Evolutionary conservation across 371 early-diverging fungal species (phyloP).

Genomic region (Rhizopus microsporus): DNA sequence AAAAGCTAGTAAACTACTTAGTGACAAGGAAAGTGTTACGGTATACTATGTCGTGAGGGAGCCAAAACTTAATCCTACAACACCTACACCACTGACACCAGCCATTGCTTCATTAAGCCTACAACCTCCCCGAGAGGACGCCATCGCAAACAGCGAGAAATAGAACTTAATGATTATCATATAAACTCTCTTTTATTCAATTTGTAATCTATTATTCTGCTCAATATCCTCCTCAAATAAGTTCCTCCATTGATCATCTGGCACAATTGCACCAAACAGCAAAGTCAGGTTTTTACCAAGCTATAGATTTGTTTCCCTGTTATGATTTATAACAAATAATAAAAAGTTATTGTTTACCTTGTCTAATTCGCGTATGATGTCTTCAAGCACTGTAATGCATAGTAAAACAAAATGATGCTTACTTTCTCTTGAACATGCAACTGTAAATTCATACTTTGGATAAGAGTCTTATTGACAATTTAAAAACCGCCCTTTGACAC

Average conservation of each 20-base stretch:
- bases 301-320: constrained; percentile 12
- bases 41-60: constrained; percentile 30
- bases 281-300: constrained; percentile 40
- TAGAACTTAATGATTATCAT: too few relatives aligned
- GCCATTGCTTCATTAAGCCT: constrained; percentile 16
- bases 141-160: not conserved
- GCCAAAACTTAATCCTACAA: constrained; percentile 9
- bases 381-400: constrained; percentile 81
- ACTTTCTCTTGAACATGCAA: constrained; percentile 51
- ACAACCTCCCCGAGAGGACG: constrained; percentile 31
- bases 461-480: too few relatives aligned
- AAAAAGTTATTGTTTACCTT: constrained; percentile 31
- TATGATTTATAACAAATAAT: too few relatives aligned
- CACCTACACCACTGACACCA: constrained; percentile 6
- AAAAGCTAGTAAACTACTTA: constrained; percentile 12
- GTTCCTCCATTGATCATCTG: constrained; percentile 42
- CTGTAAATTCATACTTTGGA: too few relatives aligned
- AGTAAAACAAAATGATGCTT: constrained; percentile 75
- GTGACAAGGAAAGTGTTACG: constrained; percentile 9
- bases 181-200: not conserved
- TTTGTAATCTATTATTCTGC: constrained; percentile 3
- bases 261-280: constrained; percentile 49
- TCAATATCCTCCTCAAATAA: constrained; percentile 35
- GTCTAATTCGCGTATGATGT: constrained; percentile 80
- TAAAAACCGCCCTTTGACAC: too few relatives aligned